Evolutionary conservation across 2,329 filamentous ascomycete species (phyloP).

Genomic region (Allantophomopsis cytisporea): DNA sequence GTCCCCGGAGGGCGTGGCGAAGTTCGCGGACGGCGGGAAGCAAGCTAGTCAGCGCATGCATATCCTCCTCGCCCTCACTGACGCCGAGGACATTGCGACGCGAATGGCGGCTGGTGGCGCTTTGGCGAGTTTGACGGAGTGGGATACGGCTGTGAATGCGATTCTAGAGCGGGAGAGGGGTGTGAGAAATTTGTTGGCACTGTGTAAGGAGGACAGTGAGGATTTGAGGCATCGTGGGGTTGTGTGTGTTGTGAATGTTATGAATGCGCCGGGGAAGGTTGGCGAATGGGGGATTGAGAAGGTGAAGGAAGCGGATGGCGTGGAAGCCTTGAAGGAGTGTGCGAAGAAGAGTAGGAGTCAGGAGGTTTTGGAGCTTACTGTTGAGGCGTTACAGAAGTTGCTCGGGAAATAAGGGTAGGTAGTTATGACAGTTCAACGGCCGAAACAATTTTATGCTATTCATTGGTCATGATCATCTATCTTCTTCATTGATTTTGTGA

Average conservation of each 20-base stretch:
- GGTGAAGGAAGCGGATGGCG: constrained; percentile 46
- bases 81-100: constrained; percentile 70
- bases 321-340: constrained; percentile 55
- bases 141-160: constrained; percentile 58
- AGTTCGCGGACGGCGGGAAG: constrained; percentile 54
- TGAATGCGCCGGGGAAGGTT: constrained; percentile 49
- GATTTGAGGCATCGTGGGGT: constrained; percentile 60
- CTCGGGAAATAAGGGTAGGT: constrained; percentile 4
- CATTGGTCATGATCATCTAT: no score
- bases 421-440: no score
- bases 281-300: constrained; percentile 46
- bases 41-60: constrained; percentile 64
- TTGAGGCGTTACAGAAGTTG: constrained; percentile 53
- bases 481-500: no score
- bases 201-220: constrained; percentile 64
- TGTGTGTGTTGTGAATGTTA: constrained; percentile 62
- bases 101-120: constrained; percentile 79
- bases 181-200: constrained; percentile 60
- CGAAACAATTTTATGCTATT: no score
- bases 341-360: constrained; percentile 54
- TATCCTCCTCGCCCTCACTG: constrained; percentile 74
- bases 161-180: constrained; percentile 61
- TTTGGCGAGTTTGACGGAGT: constrained; percentile 69
- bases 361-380: constrained; percentile 57
- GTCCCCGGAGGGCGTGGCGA: constrained; percentile 47